Base-by-base conservation (phyloP, 2,329 filamentous ascomycete species). In the Ceratocystis ficicola region DNA sequence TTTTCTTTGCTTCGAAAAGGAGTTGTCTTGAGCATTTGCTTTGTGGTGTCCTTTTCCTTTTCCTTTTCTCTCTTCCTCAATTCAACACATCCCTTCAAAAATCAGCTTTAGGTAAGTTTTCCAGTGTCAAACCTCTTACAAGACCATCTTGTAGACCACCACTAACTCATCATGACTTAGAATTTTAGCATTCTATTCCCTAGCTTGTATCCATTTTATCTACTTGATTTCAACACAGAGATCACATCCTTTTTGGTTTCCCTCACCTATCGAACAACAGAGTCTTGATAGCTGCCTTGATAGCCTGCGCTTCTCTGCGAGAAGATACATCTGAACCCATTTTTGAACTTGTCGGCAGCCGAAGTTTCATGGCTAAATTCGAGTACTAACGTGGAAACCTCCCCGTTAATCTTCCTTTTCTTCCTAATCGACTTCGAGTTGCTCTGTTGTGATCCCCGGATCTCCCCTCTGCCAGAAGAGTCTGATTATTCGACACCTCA, bases 151-250 rank as follows among this genome's bases (percentile, higher is more conserved):
- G 2, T 17, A 48, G 7, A 10, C 15, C 10, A 20, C 44, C 60
- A 30, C 63, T 48, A 60, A 65, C 52, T 15, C 30, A 2, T 46
- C 15, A 4, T 7, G 0, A 3, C 12, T 17, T 63, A 66, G 48
- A 64, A 66, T 66, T 66, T 64, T 64, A 41, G 44, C 64, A 66
- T 66, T 66, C 52, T 66, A 22, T 64, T 63, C 60, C 48, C 20
- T 32, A 48, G 64, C 30, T 28, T 57, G 30, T 62, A 17, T 25
- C 25, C 57, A n/a, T 59, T 8, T 6, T 8, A n/a, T 59, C 28
- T 17, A 28, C 32, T n/a, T n/a, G 30, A 15, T 8, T 20, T 20
- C 22, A 20, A 61, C 64, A 50, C 10, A n/a, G 60, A 62, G 60
- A 41, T 17, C 44, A 15, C 36, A 17, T 32, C 44, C 32, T 30